Percentiles rank a stretch among this genome's conserved stretches.
Evolutionary conservation across 768 basidiomycete genomes (phyloP).

Genomic region (Holtermanniella nyarrowii): DNA sequence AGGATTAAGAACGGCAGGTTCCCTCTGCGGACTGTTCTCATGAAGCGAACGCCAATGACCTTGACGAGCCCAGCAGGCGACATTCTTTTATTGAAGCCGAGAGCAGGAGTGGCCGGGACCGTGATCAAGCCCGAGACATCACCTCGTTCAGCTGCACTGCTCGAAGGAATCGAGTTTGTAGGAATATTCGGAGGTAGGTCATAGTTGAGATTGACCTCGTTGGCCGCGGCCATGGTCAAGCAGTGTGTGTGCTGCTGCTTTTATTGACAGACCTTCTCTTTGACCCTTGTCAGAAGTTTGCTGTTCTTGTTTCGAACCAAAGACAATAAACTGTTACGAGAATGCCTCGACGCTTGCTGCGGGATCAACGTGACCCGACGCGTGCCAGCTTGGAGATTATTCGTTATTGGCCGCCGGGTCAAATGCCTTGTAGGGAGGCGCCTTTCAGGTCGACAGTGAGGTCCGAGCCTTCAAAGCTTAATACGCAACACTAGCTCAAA

Average conservation of each 20-base stretch:
- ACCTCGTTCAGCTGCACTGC: neutral
- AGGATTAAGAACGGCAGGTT: slow-evolving; percentile 35
- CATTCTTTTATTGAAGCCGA: neutral
- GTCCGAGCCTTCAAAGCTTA: no score
- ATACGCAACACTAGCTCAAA: no score
- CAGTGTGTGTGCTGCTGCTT: neutral
- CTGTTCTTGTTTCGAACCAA: no score
- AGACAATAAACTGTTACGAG: no score
- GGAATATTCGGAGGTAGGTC: neutral
- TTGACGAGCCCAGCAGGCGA: slow-evolving; percentile 12
- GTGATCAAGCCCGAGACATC: neutral
- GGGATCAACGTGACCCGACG: no score
- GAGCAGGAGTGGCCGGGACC: neutral
- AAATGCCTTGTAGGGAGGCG: no score
- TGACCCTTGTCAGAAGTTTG: no score
- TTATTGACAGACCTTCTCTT: no score
- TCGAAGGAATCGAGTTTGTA: neutral
- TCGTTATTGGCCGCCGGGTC: no score
- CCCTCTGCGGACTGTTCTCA: slow-evolving; percentile 25
- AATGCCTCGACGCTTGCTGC: no score
- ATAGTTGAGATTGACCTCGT: neutral
- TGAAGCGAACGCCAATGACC: slow-evolving; percentile 20
- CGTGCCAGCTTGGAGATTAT: no score
- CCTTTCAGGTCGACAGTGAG: no score
- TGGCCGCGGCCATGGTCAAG: neutral